Percentiles rank a stretch among this genome's conserved stretches.
phyloP scores from a whole-genome alignment of 2,329 filamentous ascomycete species.

The Microascus cirrosus region DNA sequence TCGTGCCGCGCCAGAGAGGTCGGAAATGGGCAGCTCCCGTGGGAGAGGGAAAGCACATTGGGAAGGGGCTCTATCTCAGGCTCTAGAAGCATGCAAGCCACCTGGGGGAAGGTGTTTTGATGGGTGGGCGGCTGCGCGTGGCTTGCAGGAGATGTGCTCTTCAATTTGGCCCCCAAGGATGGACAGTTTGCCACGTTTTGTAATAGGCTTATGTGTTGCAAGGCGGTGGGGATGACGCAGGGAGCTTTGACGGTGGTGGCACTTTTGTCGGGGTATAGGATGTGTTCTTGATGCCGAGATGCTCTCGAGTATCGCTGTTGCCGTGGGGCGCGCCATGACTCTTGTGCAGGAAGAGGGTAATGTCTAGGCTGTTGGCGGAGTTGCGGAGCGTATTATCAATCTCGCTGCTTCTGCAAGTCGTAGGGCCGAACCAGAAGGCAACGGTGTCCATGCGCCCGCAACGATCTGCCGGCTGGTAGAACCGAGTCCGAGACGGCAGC shows the following conservation, averaged over 20 bases:
- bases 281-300: too few species aligned
- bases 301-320: too few species aligned
- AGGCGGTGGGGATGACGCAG: background rate
- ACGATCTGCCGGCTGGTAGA: too few species aligned
- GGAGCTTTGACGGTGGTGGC: background rate
- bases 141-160: background rate
- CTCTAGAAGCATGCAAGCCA: background rate
- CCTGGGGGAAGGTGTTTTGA: background rate
- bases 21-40: background rate
- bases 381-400: too few species aligned
- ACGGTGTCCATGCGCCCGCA: too few species aligned
- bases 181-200: background rate
- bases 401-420: too few species aligned
- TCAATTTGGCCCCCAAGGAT: background rate
- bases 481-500: too few species aligned
- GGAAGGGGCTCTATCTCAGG: background rate
- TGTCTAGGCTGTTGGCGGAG: too few species aligned
- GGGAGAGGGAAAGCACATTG: background rate
- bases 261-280: background rate
- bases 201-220: background rate
- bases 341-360: too few species aligned
- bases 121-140: background rate
- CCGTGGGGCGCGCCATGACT: too few species aligned
- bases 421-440: too few species aligned
- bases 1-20: background rate